Evolutionary conservation across 1,284 basidiomycete species (phyloP).

Genomic region (Volvariella volvacea): DNA sequence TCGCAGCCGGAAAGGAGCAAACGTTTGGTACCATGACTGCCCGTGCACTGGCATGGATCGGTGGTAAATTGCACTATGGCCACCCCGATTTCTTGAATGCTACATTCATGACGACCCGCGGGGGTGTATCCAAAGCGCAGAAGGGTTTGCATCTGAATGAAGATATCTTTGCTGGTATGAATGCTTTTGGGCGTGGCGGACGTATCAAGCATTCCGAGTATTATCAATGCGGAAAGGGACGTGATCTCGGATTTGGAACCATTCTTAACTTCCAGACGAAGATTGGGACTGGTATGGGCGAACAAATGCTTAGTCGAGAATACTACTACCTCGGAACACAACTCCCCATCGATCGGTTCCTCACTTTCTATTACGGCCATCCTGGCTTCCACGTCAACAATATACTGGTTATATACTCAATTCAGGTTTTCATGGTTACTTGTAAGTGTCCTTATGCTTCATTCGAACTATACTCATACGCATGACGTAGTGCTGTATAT

Average conservation of each 20-base stretch:
- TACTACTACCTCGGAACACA: slow-evolving; percentile 99
- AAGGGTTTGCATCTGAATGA: slow-evolving; percentile 98
- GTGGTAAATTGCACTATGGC: slow-evolving; percentile 98
- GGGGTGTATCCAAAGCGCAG: slow-evolving; percentile 98
- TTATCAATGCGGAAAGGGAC: slow-evolving; percentile 97
- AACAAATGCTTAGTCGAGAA: slow-evolving; percentile 98
- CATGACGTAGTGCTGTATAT: slow-evolving; percentile 72
- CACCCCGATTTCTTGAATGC: slow-evolving; percentile 99
- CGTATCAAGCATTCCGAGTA: slow-evolving; percentile 99
- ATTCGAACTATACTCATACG: slow-evolving; percentile 2
- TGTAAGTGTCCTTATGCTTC: slow-evolving; percentile 41
- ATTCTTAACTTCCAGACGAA: slow-evolving; percentile 99
- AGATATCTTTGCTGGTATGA: slow-evolving; percentile 99
- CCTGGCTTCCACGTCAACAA: slow-evolving; percentile 99
- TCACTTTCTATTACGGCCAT: slow-evolving; percentile 99
- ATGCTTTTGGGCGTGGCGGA: slow-evolving; percentile 93
- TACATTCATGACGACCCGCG: slow-evolving; percentile 97
- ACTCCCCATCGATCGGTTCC: slow-evolving; percentile 94
- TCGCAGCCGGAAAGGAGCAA: slow-evolving; percentile 98
- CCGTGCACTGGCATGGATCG: slow-evolving; percentile 93
- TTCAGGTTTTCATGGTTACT: slow-evolving; percentile 87
- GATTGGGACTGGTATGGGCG: slow-evolving; percentile 99
- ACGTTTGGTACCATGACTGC: slow-evolving; percentile 98
- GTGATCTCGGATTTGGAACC: slow-evolving; percentile 98
- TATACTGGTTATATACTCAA: slow-evolving; percentile 93